Evolutionary conservation across 2,329 filamentous ascomycete genomes (phyloP).

Genomic region (Knufia fluminis): DNA sequence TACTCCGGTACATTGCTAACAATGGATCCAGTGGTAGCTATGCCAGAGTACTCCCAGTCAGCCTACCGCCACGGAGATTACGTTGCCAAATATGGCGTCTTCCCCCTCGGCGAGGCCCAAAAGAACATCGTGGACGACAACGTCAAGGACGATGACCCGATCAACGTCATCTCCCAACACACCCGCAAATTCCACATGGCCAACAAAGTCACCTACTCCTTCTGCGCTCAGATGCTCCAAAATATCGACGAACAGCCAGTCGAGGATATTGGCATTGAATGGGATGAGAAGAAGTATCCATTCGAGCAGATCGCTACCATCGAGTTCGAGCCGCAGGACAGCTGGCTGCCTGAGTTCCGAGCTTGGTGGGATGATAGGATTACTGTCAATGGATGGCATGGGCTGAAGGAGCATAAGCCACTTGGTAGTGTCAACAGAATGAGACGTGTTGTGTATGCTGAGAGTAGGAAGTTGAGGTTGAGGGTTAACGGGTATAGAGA

Average conservation of each 20-base stretch:
- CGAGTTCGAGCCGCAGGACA: conserved; percentile 17
- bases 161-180: conserved; percentile 16
- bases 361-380: conserved; percentile 17
- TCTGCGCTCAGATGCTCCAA: conserved; percentile 22
- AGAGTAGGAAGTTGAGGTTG: conserved; percentile 15
- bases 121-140: conserved; percentile 12
- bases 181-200: conserved; percentile 15
- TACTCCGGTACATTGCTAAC: too few relatives aligned
- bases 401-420: conserved; percentile 14
- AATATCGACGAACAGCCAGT: conserved; percentile 20
- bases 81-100: conserved; percentile 16
- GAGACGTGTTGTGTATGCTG: conserved; percentile 17
- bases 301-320: conserved; percentile 59
- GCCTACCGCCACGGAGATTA: conserved; percentile 18
- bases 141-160: conserved; percentile 15
- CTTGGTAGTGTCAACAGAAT: conserved; percentile 16
- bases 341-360: conserved; percentile 15
- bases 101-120: conserved; percentile 15
- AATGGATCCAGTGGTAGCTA: conserved; percentile 19
- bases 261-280: conserved; percentile 86
- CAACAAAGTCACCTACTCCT: conserved; percentile 18
- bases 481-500: conserved; percentile 15
- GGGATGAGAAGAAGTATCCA: conserved; percentile 91
- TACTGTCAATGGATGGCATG: conserved; percentile 17
- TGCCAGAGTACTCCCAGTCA: conserved; percentile 17